Conservation (phyloP, 2,329 filamentous ascomycete genomes). For the Diaporthe eres region DNA sequence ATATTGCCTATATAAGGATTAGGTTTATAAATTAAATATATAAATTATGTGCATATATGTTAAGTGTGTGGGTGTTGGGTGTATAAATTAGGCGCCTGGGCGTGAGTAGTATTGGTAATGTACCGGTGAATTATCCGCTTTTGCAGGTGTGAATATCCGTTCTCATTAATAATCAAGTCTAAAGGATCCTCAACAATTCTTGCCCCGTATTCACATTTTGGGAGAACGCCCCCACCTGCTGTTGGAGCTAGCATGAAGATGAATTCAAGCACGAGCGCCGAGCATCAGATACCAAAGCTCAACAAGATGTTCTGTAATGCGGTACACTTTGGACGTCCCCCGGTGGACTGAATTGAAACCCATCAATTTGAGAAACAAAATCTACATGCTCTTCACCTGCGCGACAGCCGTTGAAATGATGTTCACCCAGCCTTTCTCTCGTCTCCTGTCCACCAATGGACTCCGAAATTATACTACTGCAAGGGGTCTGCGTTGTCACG, state of each 20-base stretch:
- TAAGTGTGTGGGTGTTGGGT: too few relatives aligned
- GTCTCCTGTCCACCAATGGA: neutral
- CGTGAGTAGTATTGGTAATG: too few relatives aligned
- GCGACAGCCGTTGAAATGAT: neutral
- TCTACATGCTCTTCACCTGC: neutral
- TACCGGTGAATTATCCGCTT: too few relatives aligned
- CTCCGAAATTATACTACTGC: neutral
- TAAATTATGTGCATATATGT: too few relatives aligned
- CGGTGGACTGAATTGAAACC: too few relatives aligned
- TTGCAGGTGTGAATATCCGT: too few relatives aligned
- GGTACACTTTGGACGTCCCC: too few relatives aligned
- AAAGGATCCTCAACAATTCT: neutral
- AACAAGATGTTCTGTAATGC: too few relatives aligned
- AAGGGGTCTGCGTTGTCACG: neutral
- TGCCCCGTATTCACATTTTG: neutral
- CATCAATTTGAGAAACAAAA: too few relatives aligned
- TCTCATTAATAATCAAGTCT: neutral
- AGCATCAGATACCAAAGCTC: neutral
- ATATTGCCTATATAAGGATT: too few relatives aligned
- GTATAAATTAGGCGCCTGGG: too few relatives aligned
- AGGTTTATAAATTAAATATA: too few relatives aligned
- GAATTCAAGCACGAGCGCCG: neutral
- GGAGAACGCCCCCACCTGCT: neutral
- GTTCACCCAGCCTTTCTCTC: neutral
- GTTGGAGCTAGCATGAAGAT: neutral